phyloP scores from a whole-genome alignment of 768 basidiomycete genomes.

The Neoboletus magnificus region DNA sequence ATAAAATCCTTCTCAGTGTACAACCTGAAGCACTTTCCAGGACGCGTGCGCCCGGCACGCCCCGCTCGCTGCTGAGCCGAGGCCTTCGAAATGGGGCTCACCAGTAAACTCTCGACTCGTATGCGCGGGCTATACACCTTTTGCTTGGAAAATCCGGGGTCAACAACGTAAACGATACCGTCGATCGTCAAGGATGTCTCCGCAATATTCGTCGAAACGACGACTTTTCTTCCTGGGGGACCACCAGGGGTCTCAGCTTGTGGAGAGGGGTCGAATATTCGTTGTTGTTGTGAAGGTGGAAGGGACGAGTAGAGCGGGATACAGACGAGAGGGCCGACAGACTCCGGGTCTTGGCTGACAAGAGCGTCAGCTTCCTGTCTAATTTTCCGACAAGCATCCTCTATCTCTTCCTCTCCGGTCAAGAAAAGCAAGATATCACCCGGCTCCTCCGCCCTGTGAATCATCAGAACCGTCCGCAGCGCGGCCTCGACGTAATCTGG shows the following conservation, averaged over 20 bases:
- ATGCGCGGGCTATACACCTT: slow-evolving; percentile 98
- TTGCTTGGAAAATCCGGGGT: slow-evolving; percentile 96
- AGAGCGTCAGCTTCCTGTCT: slow-evolving; percentile 88
- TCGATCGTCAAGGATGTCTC: slow-evolving; percentile 98
- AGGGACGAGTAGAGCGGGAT: slow-evolving; percentile 95
- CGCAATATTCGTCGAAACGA: slow-evolving; percentile 95
- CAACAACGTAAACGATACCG: slow-evolving; percentile 99
- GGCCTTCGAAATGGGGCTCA: slow-evolving; percentile 95
- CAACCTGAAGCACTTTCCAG: slow-evolving; percentile 95
- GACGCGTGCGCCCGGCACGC: slow-evolving; percentile 92
- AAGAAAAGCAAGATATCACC: slow-evolving; percentile 94
- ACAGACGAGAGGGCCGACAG: slow-evolving; percentile 84
- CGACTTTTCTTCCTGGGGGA: slow-evolving; percentile 88
- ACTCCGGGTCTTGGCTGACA: slow-evolving; percentile 59
- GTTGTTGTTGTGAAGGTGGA: slow-evolving; percentile 91
- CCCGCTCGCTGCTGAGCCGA: slow-evolving; percentile 95
- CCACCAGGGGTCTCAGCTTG: slow-evolving; percentile 55
- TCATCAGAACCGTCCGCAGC: slow-evolving; percentile 94
- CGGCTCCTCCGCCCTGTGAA: slow-evolving; percentile 90
- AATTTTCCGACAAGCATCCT: slow-evolving; percentile 93
- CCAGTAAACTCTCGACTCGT: slow-evolving; percentile 89
- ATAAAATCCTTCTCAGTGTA: slow-evolving; percentile 99
- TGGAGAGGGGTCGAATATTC: slow-evolving; percentile 92
- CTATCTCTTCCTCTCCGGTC: slow-evolving; percentile 98
- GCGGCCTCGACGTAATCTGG: slow-evolving; percentile 97